phyloP scores from a whole-genome alignment of 1,139 yeast species.

The Eremothecium coryli region DNA sequence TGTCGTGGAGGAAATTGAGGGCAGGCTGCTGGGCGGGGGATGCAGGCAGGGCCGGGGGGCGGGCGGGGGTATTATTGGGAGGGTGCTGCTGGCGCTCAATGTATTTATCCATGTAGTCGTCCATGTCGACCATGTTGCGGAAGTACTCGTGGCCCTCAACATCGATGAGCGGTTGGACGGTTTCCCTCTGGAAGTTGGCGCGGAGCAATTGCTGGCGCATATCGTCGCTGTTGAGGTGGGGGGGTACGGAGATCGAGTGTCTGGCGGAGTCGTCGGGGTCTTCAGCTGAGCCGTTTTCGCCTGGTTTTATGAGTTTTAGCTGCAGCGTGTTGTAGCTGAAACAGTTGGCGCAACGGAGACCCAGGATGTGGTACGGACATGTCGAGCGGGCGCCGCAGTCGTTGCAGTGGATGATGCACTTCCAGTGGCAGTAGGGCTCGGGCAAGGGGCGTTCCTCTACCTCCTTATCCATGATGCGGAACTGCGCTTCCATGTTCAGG shows the following conservation, averaged over 20 bases:
- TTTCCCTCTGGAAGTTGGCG: slow-evolving; percentile 17
- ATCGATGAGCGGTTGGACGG: slow-evolving; percentile 15
- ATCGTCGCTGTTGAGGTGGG: too few species aligned
- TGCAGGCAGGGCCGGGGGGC: slow-evolving; percentile 3
- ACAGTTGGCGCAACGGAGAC: slow-evolving; percentile 80
- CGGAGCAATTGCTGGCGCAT: slow-evolving; percentile 15
- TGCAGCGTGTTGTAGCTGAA: slow-evolving; percentile 80
- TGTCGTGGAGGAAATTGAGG: neutral
- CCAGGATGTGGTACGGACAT: slow-evolving; percentile 72
- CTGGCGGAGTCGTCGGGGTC: slow-evolving; percentile 12
- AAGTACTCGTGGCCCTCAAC: slow-evolving; percentile 13
- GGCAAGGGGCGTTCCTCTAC: slow-evolving; percentile 72
- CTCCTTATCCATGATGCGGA: slow-evolving; percentile 76
- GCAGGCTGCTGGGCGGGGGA: neutral
- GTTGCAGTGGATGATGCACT: slow-evolving; percentile 70
- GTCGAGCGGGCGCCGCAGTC: slow-evolving; percentile 83
- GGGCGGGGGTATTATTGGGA: slow-evolving; percentile 3
- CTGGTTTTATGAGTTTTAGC: slow-evolving; percentile 46
- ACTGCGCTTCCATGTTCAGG: slow-evolving; percentile 79
- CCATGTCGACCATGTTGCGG: slow-evolving; percentile 12
- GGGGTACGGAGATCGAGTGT: too few species aligned
- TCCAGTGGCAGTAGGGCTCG: slow-evolving; percentile 67
- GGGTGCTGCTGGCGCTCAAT: slow-evolving; percentile 5
- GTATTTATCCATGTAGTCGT: slow-evolving; percentile 15
- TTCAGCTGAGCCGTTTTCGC: slow-evolving; percentile 17